A percentile compares a stretch with the other conserved stretches of the same genome.
Evolutionary conservation across 2,329 filamentous ascomycete genomes (phyloP).

Genomic region (Beauveria pseudobassiana): DNA sequence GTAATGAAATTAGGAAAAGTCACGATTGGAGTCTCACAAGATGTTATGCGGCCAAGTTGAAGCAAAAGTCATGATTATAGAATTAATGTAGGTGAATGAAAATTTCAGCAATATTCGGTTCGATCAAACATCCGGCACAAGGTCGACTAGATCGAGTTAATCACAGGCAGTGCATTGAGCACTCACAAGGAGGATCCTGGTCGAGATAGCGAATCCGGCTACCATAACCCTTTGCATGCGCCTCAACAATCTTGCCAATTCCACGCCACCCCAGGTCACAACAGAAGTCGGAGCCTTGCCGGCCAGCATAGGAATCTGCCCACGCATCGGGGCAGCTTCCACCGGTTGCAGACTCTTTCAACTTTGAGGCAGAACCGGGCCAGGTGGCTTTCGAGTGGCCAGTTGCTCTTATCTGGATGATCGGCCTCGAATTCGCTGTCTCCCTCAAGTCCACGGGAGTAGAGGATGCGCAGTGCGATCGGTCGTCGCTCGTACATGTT

Average conservation of each 20-base stretch:
- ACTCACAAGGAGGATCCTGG: not conserved
- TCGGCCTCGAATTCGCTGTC: not conserved
- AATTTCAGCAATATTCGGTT: too few relatives aligned
- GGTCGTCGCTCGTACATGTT: not conserved
- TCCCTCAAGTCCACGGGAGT: not conserved
- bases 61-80: too few relatives aligned
- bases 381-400: not conserved
- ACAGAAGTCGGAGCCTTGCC: not conserved
- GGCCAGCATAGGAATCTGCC: not conserved
- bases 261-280: constrained; percentile 5
- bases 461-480: not conserved
- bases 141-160: too few relatives aligned
- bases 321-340: constrained; percentile 5
- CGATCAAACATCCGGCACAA: too few relatives aligned
- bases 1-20: too few relatives aligned
- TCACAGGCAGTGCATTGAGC: not conserved
- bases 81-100: too few relatives aligned
- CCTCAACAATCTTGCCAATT: constrained; percentile 1
- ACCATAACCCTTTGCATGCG: not conserved
- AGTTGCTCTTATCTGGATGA: not conserved
- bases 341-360: not conserved
- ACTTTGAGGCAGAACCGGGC: constrained; percentile 4
- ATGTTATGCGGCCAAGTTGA: too few relatives aligned
- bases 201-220: not conserved
- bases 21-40: too few relatives aligned